A percentile compares a stretch with the other conserved stretches of the same genome.
These are phyloP conservation scores for Solanum etuberosum DNA, from an alignment of 257 asterid genomes.

Conservation along the genomic window DNA sequence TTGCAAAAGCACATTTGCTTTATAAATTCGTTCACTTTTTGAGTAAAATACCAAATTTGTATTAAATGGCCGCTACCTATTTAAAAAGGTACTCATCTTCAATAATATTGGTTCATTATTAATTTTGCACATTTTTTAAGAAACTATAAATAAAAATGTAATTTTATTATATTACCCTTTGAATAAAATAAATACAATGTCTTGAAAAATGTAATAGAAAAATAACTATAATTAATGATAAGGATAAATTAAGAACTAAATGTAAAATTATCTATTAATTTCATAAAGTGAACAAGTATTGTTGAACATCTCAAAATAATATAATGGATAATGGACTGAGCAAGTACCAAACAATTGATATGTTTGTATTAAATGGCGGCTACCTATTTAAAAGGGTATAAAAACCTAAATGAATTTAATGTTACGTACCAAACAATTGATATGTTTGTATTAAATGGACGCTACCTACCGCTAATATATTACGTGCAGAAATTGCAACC, in stretches of 20 bases:
- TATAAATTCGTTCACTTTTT: not conserved
- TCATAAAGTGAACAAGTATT: too few relatives aligned
- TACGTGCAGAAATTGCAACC: not conserved
- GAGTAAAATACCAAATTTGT: not conserved
- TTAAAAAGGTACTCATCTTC: fast-evolving
- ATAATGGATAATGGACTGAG: not conserved
- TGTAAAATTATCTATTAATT: too few relatives aligned
- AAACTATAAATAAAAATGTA: too few relatives aligned
- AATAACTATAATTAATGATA: too few relatives aligned
- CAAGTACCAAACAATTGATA: not conserved
- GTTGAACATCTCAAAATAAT: not conserved
- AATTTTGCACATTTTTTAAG: fast-evolving
- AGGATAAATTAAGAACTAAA: not conserved
- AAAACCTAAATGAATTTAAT: not conserved
- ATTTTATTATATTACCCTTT: not conserved
- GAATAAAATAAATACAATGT: too few relatives aligned
- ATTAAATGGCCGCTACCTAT: not conserved
- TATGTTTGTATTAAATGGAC: not conserved
- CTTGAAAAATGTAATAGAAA: too few relatives aligned
- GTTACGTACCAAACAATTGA: not conserved
- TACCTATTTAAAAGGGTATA: not conserved
- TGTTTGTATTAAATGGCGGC: not conserved
- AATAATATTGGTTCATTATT: too few relatives aligned
- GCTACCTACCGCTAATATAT: not conserved
- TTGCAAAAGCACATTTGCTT: not conserved